Base-by-base conservation (phyloP, 306 rosid species). In the Dalbergia oliveri region DNA sequence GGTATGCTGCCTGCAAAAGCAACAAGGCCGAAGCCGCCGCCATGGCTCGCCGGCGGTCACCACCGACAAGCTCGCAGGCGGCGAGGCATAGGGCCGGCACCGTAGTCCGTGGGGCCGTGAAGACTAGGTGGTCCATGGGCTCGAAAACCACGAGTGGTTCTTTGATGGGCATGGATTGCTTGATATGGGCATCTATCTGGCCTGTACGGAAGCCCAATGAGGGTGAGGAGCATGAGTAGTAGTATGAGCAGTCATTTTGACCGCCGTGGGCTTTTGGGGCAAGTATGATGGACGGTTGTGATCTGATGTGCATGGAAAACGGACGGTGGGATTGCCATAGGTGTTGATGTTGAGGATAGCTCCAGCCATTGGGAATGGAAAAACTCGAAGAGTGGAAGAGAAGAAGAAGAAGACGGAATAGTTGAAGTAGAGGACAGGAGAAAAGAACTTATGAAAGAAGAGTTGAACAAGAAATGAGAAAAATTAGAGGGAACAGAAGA, bases 31-130 rank as follows among this genome's bases (percentile, higher is more conserved):
- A 83, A 0, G 98, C 98, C 0, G 98, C 91, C 0, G 92, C 84
- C 77, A 90, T 73, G 77, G 97, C 94, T 15, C 49, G 82, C 56
- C 73, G 60, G 2, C 82, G 88, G 11, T 13, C 34, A 8, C 93
- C 98, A 3, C 94, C 92, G 9, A 89, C 86, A 4, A 93, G 86
- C 69, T 90, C 97, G 43, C 96, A 90, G 0, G 97, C 87, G 0
- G 89, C 96, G 9, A 93, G 58, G 54, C 97, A 93, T 5, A 93
- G 31, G 4, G 89, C 83, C 3, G 97, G 91, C 1, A 87, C 94
- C 11, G 92, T 73, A 83, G 84, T 85, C 10, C n/a, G 49, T 0
- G 97, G 92, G 10, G 92, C 79, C 0, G 85, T 16, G 37, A 85
- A 87, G 37, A 43, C 34, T 18, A 90, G 71, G 34, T 84, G 87